Base-by-base conservation (phyloP, 2,329 filamentous ascomycete genomes). In the Periconia sp. region DNA sequence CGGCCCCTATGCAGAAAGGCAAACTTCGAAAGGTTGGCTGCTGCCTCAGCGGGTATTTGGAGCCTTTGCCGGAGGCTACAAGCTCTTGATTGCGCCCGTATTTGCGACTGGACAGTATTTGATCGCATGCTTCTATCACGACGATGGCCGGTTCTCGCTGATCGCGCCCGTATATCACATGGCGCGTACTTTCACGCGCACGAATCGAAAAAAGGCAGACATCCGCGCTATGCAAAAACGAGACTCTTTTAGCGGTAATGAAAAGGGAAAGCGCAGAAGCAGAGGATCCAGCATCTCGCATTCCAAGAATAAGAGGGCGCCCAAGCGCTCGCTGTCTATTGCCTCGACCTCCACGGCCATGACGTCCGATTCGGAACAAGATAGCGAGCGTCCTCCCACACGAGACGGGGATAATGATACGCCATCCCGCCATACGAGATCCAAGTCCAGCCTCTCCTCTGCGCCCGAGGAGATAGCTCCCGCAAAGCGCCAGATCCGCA, bases 71-170 rank as follows among this genome's bases (percentile, higher is more conserved):
- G 84, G 87, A 56, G 88, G 89, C 5, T 78, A 95, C 57, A 84
- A 85, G 55, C 88, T 89, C 74, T 78, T 96, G 33, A 72, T 96
- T 41, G 86, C 87, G 36, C 88, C 89, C 11, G 73, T 97, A 47
- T 82, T 87, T 18, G 85, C 87, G 16, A 92, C 92, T 1, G 88
- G 86, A 13, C 81, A 91, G 36, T 96, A 92, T 71, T 72, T 96
- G 42, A 83, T 92, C 47, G 86, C 88, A 53, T 91, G 82, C 65
- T 87, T 97, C 59, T 92, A 88, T 73, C 86, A 95, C 62, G 85
- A 90, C 32, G 75, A 88, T 44, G 90, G 90, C 36, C 78, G 78
- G 36, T 95, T 95, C 67, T 87, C 89, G 39, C 83, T 89, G n/a
- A 72, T 94, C 45, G 73, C 84, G 35, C 91, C 89, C 45, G 72